Evolutionary conservation across 352 stramenopile species (phyloP).

Genomic region (Phytopythium vexans): DNA sequence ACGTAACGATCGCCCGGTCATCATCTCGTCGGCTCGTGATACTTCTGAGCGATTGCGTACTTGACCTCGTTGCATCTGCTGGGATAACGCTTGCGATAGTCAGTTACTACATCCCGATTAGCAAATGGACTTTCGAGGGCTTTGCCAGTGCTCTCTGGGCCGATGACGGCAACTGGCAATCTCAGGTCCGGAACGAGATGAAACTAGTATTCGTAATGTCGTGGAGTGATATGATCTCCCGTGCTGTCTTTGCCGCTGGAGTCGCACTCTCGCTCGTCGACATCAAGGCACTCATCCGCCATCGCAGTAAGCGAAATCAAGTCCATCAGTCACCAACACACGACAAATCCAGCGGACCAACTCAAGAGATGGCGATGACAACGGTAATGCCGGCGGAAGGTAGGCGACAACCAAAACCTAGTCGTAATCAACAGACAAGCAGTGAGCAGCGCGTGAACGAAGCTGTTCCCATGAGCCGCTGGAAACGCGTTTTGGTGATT

Average conservation of each 20-base stretch:
- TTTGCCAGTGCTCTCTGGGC: conserved; percentile 18
- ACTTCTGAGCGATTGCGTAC: conserved; percentile 15
- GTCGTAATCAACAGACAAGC: too few relatives aligned
- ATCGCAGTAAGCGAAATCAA: not conserved
- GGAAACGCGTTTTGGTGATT: conserved; percentile 7
- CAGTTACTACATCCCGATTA: conserved; percentile 10
- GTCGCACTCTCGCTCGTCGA: conserved; percentile 13
- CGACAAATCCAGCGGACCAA: too few relatives aligned
- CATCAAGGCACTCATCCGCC: conserved; percentile 10
- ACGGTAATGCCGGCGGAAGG: too few relatives aligned
- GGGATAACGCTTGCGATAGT: conserved; percentile 13
- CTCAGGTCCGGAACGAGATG: conserved; percentile 25
- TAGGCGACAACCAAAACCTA: too few relatives aligned
- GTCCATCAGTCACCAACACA: not conserved
- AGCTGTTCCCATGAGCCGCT: conserved; percentile 5
- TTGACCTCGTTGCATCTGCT: conserved; percentile 19
- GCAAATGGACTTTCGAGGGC: conserved; percentile 6
- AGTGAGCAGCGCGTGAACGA: conserved; percentile 14
- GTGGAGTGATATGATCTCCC: conserved; percentile 16
- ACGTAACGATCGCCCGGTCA: conserved; percentile 11
- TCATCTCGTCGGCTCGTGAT: conserved; percentile 6
- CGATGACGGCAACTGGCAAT: conserved; percentile 22
- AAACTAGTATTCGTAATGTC: conserved; percentile 19
- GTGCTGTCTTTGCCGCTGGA: conserved; percentile 14
- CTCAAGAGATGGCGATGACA: too few relatives aligned